Evolutionary conservation across 225 moss, liverwort and hornwort species (phyloP), one percentile per base, ranked within the genome.

Genomic region (Marchantia polymorpha): DNA sequence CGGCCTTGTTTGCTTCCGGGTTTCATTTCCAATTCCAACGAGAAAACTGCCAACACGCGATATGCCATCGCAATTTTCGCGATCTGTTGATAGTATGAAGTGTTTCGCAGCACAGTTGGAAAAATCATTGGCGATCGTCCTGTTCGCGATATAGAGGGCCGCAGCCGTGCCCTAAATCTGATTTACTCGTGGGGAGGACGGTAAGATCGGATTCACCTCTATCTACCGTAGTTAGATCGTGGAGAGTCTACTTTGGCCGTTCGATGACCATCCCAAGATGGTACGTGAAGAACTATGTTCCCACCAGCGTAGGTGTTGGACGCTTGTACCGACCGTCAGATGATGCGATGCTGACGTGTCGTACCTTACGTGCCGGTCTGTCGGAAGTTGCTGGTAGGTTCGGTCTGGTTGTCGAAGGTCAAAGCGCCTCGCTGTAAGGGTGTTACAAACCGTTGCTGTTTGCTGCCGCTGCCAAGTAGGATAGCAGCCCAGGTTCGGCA

Each of bases 311-410:
- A 73, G 59, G 8, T 17, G 20, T 53, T n/a, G 8, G 10, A 22
- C 56, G 27, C 47, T n/a, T 75, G 58, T 46, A 46, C 75, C 20
- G 59, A 46, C 58, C 58, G 75, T 59, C 75, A 58, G 75, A 75
- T 75, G 75, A 75, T 60, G 59, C n/a, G 75, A 58, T 75, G 59
- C 6, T 60, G 75, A 59, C 58, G 75, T 75, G 75, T 75, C 59
- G 56, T 46, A 75, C 39, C 54, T 75, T 58, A 59, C 75, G 29
- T 75, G 58, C 58, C 22, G 58, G 69, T 73, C 52, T 73, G 73
- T 52, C 23, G 73, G 73, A 53, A 51, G 73, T 73, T 73, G 73
- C 25, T 73, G 46, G 8, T 52, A 53, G 73, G 23, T 52, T 53
- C 52, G 73, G 52, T n/a, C 73, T 51, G 10, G 52, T 73, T 73